These are phyloP conservation scores for Botrytis hyacinthi DNA, from an alignment of 2,329 filamentous ascomycete genomes.

Conservation along the genomic window DNA sequence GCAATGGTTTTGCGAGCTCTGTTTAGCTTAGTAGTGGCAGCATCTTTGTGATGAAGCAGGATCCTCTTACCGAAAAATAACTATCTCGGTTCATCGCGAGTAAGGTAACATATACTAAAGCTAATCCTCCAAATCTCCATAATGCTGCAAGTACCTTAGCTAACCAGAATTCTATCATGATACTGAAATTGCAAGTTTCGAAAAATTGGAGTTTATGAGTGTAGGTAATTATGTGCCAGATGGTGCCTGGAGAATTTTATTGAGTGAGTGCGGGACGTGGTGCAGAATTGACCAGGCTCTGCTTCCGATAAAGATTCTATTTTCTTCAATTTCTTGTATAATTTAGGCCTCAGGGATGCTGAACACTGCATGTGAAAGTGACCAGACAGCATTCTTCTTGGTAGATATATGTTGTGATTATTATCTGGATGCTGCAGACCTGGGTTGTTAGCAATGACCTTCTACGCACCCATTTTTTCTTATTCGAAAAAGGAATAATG, in stretches of 20 bases:
- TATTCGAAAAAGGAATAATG: not conserved
- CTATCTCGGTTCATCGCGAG: not conserved
- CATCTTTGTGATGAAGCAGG: not conserved
- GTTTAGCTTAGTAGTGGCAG: not conserved
- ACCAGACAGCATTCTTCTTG: slow-evolving; percentile 2
- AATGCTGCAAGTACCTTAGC: not conserved
- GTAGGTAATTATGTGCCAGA: not conserved
- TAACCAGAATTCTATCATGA: not conserved
- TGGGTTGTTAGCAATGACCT: slow-evolving; percentile 11
- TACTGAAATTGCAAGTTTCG: not conserved
- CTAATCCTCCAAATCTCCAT: not conserved
- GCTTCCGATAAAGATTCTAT: slow-evolving; percentile 2
- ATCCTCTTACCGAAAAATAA: slow-evolving; percentile 6
- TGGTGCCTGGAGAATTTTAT: slow-evolving; percentile 11
- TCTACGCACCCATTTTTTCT: not conserved
- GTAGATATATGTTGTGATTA: slow-evolving; percentile 13
- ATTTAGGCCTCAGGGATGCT: not conserved
- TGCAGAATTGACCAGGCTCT: slow-evolving; percentile 3
- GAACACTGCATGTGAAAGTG: slow-evolving; percentile 11
- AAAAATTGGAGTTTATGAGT: not conserved
- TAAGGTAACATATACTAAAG: slow-evolving; percentile 5
- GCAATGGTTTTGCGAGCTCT: not conserved
- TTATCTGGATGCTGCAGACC: not conserved
- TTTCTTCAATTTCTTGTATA: not conserved
- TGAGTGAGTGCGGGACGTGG: slow-evolving; percentile 1